Base-by-base conservation (phyloP, 1,139 yeast species). In the Entelexis paramagnoliae region DNA sequence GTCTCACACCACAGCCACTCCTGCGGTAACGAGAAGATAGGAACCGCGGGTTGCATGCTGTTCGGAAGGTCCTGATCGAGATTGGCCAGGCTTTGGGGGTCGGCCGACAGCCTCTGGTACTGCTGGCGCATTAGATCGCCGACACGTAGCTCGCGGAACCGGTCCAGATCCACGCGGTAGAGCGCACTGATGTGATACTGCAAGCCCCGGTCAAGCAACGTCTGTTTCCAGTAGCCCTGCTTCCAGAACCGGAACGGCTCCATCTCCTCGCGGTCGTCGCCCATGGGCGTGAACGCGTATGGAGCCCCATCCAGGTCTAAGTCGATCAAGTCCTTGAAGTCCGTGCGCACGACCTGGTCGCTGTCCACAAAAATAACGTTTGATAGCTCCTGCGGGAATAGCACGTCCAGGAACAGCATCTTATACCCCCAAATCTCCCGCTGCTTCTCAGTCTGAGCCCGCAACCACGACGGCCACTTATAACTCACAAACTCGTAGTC, bases 1-100 rank as follows among this genome's bases (percentile, higher is more conserved):
- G 95, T 85, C 62, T 86, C 95, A 67, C 95, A 86, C 95, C 95
- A 87, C 38, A 85, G 69, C 93, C 94, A 87, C 46, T 83, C 87
- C 60, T 82, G 83, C 1, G 88, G 85, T 42, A 86, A 70, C 22
- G 93, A 81, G 62, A 72, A 76, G 26, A 87, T 87, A 44, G 82
- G 83, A 20, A 87, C 66, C 40, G 68, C 67, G 33, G 73, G 63
- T 66, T 91, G 98, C 60, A 89, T 62, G 63, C 86, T 86, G 65
- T 91, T 91, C 13, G 96, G 89, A 58, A 91, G 74, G 65, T 91
- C 97, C 65, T 89, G 97, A 63, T 88, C 98, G 58, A 89, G 72
- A 61, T 86, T 87, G 16, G 87, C 75, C 54, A 91, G 71, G 0
- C 96, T 88, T 26, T 69, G 73, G 1, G 91, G 83, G 64, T 89